Evolutionary conservation across 257 asterid genomes (phyloP), one percentile per base, ranked within the genome.

Genomic region (Phtheirospermum japonicum): DNA sequence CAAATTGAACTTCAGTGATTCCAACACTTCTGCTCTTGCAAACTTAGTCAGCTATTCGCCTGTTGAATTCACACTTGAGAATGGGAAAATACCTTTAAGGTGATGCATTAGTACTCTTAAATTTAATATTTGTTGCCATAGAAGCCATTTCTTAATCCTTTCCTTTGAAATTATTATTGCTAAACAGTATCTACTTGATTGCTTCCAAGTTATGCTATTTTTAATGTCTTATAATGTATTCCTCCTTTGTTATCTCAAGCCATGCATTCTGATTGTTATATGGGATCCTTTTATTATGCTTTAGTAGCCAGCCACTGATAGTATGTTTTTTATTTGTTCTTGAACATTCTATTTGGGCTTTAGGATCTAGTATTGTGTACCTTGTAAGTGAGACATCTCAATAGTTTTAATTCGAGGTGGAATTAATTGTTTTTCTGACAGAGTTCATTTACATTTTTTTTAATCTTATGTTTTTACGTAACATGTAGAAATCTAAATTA

Each of bases 51-150:
- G 66, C 70, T 76, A 63, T 60, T 46, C 69, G 57, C 79, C 79
- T 4, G 75, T 72, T 71, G 81, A 81, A 51, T 33, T 63, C 75
- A 53, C 60, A 32, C 39, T 53, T 52, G 71, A 57, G 45, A 74
- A 72, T 66, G 84, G 72, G 18, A 82, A 82, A 74, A 61, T 85
- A 49, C 96, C 95, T 59, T 62, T 70, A 70, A 85, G 96, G 96
- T 71, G 80, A 37, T 65, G 63, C 28, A 10, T 69, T 16, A 34
- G 59, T 74, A 33, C 46, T 69, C 17, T 3, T 23, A 23, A 23
- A 23, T 23, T 64, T 60, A 64, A 4, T 56, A 28, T 42, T 30
- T 64, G 11, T 14, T 49, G 23, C 48, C 18, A 54, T 17, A 18
- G 23, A 17, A 56, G 58, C 4, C 64, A 17, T 19, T 26, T 55